Base-by-base conservation (phyloP, 169 alveolate genomes). In the Cryptosporidium muris region DNA sequence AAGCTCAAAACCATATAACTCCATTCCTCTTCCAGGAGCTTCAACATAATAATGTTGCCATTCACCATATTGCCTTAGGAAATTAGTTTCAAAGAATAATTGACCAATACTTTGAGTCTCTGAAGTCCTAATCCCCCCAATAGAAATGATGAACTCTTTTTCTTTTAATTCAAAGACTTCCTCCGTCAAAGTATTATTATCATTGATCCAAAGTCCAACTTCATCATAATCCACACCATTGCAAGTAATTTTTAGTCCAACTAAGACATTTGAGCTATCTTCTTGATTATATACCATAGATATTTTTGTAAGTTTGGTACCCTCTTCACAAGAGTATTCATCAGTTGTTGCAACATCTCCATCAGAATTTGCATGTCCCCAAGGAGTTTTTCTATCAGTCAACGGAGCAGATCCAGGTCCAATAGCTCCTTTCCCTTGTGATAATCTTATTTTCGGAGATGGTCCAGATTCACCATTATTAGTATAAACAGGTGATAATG, bases 321-420 rank as follows among this genome's bases (percentile, higher is more conserved):
- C 85, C n/a, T 74, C 85, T 9, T 74, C 85, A 34, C 85, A 74
- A 0, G 85, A 74, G 11, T 74, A 74, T 54, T 74, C 85, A 36
- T 74, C 85, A 25, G 52, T 68, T 9, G 85, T 74, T 11, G 54
- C 34, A 12, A 74, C 67, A 2, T 58, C 85, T 8, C 85, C 85
- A 54, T 74, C 74, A 14, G 85, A 43, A 58, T 74, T 74, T 45
- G 85, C 85, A 48, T 74, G 85, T 2, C 85, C 85, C 85, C 85
- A 74, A 53, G 85, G 85, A 40, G 85, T 74, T 34, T 74, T 74
- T 48, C 85, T 74, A n/a, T 74, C 85, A 3, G 85, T 74, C 11
- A 74, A 9, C 14, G 85, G 85, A 34, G 85, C 85, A 12, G 16
- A n/a, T 43, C 85, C 85, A 3, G 74, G n/a, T 3, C 85, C 85